A percentile compares a stretch with the other conserved stretches of the same genome.
phyloP scores from a whole-genome alignment of 176 grass and related monocot species.

The Cenchrus purpureus region DNA sequence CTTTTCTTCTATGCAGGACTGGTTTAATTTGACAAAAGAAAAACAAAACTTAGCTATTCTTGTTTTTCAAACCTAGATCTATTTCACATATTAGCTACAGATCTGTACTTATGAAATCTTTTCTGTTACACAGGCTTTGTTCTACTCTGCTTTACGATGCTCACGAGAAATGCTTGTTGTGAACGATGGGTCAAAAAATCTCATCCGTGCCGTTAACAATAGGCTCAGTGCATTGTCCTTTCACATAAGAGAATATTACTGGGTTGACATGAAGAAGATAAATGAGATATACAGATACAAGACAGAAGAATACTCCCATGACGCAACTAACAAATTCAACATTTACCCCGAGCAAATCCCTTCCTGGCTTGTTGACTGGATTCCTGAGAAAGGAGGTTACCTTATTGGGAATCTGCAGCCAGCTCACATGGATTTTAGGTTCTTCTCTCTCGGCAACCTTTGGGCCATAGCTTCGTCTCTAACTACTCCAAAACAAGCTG shows the following conservation, averaged over 20 bases:
- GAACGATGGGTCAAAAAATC: constrained; percentile 61
- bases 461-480: constrained; percentile 82
- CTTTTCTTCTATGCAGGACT: not conserved
- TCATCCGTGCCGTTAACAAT: constrained; percentile 77
- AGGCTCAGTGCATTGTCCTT: constrained; percentile 86
- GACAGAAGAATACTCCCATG: constrained; percentile 88
- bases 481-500: constrained; percentile 79
- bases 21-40: constrained; percentile 8
- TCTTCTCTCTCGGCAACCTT: constrained; percentile 83
- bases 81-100: not conserved
- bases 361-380: constrained; percentile 85
- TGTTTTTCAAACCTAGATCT: constrained; percentile 11
- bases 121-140: constrained; percentile 61
- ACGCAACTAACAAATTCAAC: constrained; percentile 89
- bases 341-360: constrained; percentile 90
- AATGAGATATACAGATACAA: constrained; percentile 92
- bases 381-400: constrained; percentile 84
- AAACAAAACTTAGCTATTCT: not conserved
- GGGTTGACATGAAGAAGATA: constrained; percentile 90
- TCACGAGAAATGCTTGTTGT: constrained; percentile 77
- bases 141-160: constrained; percentile 80
- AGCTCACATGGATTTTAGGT: constrained; percentile 92
- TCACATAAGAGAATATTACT: constrained; percentile 85
- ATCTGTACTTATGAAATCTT: constrained; percentile 30
- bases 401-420: constrained; percentile 86